phyloP scores from a whole-genome alignment of 257 asterid species.

The Fraxinus anomala region DNA sequence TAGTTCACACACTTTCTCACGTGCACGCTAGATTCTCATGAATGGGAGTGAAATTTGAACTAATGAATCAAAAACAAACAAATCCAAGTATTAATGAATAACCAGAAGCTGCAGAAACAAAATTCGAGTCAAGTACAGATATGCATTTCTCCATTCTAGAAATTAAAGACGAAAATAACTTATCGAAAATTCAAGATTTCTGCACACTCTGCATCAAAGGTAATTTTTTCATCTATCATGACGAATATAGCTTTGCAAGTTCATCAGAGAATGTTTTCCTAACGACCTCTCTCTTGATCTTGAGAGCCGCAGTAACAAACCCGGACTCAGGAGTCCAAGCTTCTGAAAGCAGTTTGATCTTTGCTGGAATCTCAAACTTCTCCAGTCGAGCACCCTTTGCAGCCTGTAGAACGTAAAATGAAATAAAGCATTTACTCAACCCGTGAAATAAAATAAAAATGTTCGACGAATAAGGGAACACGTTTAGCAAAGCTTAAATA shows the following conservation, averaged over 20 bases:
- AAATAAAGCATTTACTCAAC: not conserved
- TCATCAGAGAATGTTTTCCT: constrained; percentile 73
- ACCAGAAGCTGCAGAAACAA: not conserved
- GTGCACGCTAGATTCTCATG: too few species aligned
- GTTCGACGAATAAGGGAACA: not conserved
- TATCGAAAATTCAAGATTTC: constrained; percentile 18
- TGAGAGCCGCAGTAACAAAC: constrained; percentile 54
- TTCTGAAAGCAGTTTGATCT: constrained; percentile 46
- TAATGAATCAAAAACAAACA: not conserved
- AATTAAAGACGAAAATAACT: constrained; percentile 1
- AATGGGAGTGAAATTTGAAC: too few species aligned
- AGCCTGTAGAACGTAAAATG: constrained; percentile 30
- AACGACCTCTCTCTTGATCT: constrained; percentile 58
- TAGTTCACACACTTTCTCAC: too few species aligned
- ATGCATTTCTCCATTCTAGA: not conserved
- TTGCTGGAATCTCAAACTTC: constrained; percentile 53
- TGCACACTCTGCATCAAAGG: constrained; percentile 31
- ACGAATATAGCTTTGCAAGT: constrained; percentile 62
- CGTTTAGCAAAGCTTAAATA: too few species aligned
- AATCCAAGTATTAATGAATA: not conserved
- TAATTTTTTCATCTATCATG: constrained; percentile 28
- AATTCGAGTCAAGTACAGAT: not conserved
- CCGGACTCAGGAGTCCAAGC: constrained; percentile 64
- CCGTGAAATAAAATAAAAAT: not conserved
- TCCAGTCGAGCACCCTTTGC: constrained; percentile 48